Conservation (phyloP, 2,329 filamentous ascomycete species). For the Chaetomium strumarium region DNA sequence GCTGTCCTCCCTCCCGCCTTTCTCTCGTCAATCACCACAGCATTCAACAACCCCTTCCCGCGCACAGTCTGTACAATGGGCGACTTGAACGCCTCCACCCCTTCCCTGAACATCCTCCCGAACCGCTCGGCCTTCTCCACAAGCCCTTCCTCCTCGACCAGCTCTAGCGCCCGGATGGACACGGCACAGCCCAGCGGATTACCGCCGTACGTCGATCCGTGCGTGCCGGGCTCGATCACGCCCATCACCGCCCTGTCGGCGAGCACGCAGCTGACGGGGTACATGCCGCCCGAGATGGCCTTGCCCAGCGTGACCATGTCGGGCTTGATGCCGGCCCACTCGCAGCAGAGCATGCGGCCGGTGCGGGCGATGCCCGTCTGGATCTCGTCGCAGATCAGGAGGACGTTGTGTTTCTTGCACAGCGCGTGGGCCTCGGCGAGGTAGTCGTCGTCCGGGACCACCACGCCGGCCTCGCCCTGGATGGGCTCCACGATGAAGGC, state of each 20-base stretch:
- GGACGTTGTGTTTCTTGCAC: constrained; percentile 91
- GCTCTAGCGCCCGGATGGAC: constrained; percentile 88
- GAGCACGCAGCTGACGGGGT: constrained; percentile 93
- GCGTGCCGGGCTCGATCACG: constrained; percentile 90
- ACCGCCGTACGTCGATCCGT: constrained; percentile 96
- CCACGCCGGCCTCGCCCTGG: constrained; percentile 94
- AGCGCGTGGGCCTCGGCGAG: constrained; percentile 72
- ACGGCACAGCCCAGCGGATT: constrained; percentile 95
- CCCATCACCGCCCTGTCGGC: constrained; percentile 89
- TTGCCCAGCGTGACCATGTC: constrained; percentile 94
- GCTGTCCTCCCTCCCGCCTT: constrained; percentile 80
- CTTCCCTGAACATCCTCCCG: constrained; percentile 76
- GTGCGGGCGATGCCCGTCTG: constrained; percentile 96
- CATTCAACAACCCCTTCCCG: constrained; percentile 91
- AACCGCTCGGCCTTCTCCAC: constrained; percentile 75
- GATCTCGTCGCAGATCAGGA: constrained; percentile 97
- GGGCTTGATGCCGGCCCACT: constrained; percentile 93
- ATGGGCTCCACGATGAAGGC: constrained; percentile 96
- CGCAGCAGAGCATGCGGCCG: constrained; percentile 84
- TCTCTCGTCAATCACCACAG: constrained; percentile 89
- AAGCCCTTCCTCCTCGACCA: constrained; percentile 87
- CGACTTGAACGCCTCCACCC: constrained; percentile 66
- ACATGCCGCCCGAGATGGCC: constrained; percentile 97
- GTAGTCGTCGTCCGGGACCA: constrained; percentile 89
- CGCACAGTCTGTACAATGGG: constrained; percentile 78